These are phyloP conservation scores for Xylariaceae sp. DNA, from an alignment of 2,329 filamentous ascomycete genomes.

Conservation along the genomic window DNA sequence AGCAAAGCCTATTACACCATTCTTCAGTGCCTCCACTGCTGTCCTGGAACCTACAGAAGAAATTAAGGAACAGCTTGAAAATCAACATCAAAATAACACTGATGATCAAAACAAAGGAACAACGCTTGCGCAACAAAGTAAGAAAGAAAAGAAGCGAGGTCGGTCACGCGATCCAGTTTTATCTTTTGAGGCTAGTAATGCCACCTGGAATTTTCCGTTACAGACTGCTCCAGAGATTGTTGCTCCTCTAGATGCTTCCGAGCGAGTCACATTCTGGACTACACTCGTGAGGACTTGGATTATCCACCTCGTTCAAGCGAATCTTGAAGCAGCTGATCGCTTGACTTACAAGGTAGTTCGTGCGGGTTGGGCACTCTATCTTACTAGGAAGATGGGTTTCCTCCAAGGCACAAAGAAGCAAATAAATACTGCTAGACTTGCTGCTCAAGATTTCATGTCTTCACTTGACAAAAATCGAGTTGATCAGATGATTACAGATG, in stretches of 20 bases:
- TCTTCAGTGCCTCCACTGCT: conserved; percentile 14
- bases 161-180: conserved; percentile 18
- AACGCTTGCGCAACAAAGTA: no score
- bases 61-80: conserved; percentile 1
- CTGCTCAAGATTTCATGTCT: conserved; percentile 25
- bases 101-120: no score
- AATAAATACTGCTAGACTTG: conserved; percentile 12
- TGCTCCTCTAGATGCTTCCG: conserved; percentile 1
- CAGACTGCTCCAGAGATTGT: conserved; percentile 9
- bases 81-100: no score
- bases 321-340: conserved; percentile 21
- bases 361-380: conserved; percentile 27
- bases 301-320: conserved; percentile 21
- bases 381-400: conserved; percentile 27
- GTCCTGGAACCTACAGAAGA: not conserved
- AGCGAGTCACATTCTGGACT: conserved; percentile 18
- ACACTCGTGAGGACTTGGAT: conserved; percentile 17
- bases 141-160: conserved; percentile 19
- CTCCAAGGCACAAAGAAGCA: conserved; percentile 31
- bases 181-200: conserved; percentile 27
- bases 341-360: conserved; percentile 32
- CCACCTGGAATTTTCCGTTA: conserved; percentile 28
- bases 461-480: conserved; percentile 17
- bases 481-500: conserved; percentile 24
- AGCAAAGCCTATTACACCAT: conserved; percentile 22